Evolutionary conservation across 225 moss, liverwort and hornwort species (phyloP), one percentile per base, ranked within the genome.

Genomic region (Marchantia paleacea): DNA sequence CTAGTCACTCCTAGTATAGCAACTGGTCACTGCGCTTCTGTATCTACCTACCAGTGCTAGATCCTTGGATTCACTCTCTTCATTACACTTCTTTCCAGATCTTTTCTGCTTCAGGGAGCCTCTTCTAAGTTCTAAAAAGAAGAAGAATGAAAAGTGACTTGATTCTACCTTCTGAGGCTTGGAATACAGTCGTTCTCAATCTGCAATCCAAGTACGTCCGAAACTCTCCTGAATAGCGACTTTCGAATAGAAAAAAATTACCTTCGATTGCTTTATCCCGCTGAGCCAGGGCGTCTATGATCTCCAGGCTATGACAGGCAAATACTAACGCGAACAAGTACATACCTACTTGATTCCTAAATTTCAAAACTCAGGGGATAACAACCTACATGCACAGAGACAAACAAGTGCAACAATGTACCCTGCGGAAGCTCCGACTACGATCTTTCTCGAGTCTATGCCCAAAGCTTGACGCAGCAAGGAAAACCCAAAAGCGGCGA

Each of bases 401-500:
- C 87, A 91, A 79, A 82, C 57, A 9, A 90, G 55, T 78, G 93
- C 89, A 83, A 94, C 80, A 24, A 83, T 72, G 77, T 87, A 66
- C 55, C 97, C 97, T 74, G 89, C 68, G 29, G 84, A 78, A 83
- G 90, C 78, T 81, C 97, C 97, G 64, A 85, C 84, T 72, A 90
- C 58, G 3, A 89, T 91, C 55, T 79, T 85, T 85, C 90, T 95
- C 7, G 77, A 72, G 83, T 95, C 92, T 48, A 90, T 67, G 72
- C 85, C 91, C 28, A 91, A 73, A 63, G 88, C 91, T 82, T 89
- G 91, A 72, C 89, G 95, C 77, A 92, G 79, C 72, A 94, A 85
- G 51, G 87, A 85, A 75, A 90, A 81, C 68, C 90, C 89, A 52
- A 93, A 91, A 75, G 89, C 87, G 8, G 92, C 88, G 66, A 88